Evolutionary conservation across 345 rosid genomes (phyloP).

Genomic region (Triadica sebifera): DNA sequence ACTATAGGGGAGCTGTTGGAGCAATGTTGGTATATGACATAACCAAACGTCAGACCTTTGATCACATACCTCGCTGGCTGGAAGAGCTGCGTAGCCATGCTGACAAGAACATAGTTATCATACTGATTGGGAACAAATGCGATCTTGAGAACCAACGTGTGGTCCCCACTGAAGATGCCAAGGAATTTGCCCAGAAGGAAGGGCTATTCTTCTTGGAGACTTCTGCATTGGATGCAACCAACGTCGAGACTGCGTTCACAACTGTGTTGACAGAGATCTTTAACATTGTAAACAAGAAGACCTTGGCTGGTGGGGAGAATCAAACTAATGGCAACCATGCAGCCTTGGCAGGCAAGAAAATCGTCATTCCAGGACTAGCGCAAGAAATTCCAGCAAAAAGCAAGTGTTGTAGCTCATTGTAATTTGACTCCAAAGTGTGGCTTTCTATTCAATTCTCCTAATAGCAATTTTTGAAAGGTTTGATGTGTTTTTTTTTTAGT

Average conservation of each 20-base stretch:
- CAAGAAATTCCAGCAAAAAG: conserved; percentile 60
- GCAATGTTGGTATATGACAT: conserved; percentile 82
- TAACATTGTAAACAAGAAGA: conserved; percentile 72
- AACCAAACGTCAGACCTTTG: conserved; percentile 68
- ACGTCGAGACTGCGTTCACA: conserved; percentile 64
- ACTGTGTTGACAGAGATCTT: conserved; percentile 73
- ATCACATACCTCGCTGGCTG: conserved; percentile 82
- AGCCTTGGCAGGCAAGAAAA: conserved; percentile 65
- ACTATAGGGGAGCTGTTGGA: conserved; percentile 88
- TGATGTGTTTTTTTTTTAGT: conserved; percentile 25
- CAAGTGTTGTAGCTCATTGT: conserved; percentile 56
- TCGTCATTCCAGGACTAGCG: conserved; percentile 63
- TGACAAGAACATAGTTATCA: conserved; percentile 77
- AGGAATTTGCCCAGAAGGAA: conserved; percentile 78
- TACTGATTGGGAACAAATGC: conserved; percentile 66
- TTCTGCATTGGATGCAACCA: conserved; percentile 66
- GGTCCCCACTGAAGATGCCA: conserved; percentile 64
- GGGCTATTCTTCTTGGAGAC: conserved; percentile 80
- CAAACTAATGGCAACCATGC: conserved; percentile 56
- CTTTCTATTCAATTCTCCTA: conserved; percentile 8
- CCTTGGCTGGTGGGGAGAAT: conserved; percentile 52
- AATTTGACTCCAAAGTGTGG: conserved; percentile 20
- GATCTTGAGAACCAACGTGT: conserved; percentile 68
- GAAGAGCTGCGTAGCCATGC: conserved; percentile 78
- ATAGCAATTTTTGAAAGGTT: conserved; percentile 30